phyloP scores from a whole-genome alignment of 345 rosid genomes.

The Raphanus sativus region DNA sequence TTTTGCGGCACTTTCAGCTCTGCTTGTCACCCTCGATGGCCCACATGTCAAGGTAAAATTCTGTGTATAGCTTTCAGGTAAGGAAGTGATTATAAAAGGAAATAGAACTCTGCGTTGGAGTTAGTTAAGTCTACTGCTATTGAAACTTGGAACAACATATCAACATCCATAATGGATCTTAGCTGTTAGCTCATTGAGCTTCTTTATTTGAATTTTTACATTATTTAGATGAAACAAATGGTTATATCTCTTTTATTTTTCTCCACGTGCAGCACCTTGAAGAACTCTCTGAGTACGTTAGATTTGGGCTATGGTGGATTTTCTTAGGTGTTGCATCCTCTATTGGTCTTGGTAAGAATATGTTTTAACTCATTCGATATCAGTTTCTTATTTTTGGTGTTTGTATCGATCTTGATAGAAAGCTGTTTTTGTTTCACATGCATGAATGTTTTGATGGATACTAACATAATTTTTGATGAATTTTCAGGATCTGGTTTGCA shows the following conservation, averaged over 20 bases:
- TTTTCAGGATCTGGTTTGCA: constrained; percentile 91
- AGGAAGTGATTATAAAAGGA: background rate
- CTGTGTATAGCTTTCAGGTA: background rate
- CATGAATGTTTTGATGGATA: too few species aligned
- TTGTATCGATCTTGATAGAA: too few species aligned
- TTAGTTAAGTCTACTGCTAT: background rate
- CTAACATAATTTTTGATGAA: background rate
- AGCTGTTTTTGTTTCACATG: too few species aligned
- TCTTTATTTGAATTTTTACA: background rate
- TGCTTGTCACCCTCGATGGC: constrained; percentile 60
- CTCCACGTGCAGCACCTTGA: constrained; percentile 60
- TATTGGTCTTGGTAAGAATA: constrained; percentile 86
- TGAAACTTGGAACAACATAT: background rate
- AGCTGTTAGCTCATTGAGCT: constrained; percentile 1
- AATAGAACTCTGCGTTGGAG: background rate
- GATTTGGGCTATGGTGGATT: constrained; percentile 87
- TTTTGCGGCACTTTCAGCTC: constrained; percentile 43
- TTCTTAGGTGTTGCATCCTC: constrained; percentile 95
- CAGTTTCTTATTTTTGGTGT: too few species aligned
- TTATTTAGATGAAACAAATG: background rate
- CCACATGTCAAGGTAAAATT: constrained; percentile 67
- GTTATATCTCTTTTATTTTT: background rate
- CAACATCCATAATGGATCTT: background rate
- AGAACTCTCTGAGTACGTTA: constrained; percentile 61
- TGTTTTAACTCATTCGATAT: background rate